phyloP scores from a whole-genome alignment of 495 filamentous ascomycete genomes.

The Podospora fimiseda region DNA sequence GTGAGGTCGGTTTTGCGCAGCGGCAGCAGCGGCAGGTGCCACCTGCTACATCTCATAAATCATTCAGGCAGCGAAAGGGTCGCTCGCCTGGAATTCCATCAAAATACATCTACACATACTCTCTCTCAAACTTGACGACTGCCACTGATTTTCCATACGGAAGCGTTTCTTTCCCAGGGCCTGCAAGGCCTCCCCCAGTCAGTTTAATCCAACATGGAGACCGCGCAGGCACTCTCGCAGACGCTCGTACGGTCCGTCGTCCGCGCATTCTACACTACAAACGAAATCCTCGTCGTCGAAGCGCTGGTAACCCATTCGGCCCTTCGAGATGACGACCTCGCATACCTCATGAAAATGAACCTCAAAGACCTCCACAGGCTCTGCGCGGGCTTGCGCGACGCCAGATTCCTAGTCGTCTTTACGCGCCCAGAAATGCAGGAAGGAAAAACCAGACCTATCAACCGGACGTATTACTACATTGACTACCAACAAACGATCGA shows the following conservation, averaged over 20 bases:
- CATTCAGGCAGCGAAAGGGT: too few relatives aligned
- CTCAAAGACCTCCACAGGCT: conserved; percentile 84
- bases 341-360: conserved; percentile 76
- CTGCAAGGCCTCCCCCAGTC: too few relatives aligned
- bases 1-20: too few relatives aligned
- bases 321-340: conserved; percentile 80
- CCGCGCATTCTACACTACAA: conserved; percentile 87
- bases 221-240: conserved; percentile 51
- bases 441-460: conserved; percentile 72
- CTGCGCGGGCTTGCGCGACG: conserved; percentile 74
- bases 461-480: conserved; percentile 92
- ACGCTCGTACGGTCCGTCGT: conserved; percentile 80
- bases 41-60: too few relatives aligned
- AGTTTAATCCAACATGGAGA: conserved; percentile 74
- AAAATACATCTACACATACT: too few relatives aligned
- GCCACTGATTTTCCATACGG: too few relatives aligned
- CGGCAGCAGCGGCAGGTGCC: too few relatives aligned
- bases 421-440: conserved; percentile 73
- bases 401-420: conserved; percentile 77
- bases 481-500: conserved; percentile 92
- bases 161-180: too few relatives aligned
- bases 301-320: conserved; percentile 87
- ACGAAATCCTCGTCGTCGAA: conserved; percentile 85
- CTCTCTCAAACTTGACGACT: too few relatives aligned
- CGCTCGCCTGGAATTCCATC: too few relatives aligned